phyloP scores from a whole-genome alignment of 2,329 filamentous ascomycete species.

The Xylaria sp. region DNA sequence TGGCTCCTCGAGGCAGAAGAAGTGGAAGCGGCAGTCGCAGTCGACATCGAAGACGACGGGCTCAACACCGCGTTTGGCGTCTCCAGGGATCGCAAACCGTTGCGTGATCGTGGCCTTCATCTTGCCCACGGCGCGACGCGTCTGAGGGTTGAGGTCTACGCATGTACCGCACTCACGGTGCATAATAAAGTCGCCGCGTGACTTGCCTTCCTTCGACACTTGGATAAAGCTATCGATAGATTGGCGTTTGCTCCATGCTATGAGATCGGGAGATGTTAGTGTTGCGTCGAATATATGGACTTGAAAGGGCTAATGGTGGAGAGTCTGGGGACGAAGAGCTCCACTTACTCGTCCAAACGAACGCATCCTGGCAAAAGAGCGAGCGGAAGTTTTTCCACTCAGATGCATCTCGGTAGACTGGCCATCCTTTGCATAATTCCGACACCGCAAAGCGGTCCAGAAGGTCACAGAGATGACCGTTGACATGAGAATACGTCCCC shows the following conservation, averaged over 20 bases:
- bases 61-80: slow-evolving; percentile 41
- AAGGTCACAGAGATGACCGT: slow-evolving; percentile 55
- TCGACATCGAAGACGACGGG: slow-evolving; percentile 59
- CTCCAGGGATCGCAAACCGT: slow-evolving; percentile 53
- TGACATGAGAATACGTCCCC: slow-evolving; percentile 57
- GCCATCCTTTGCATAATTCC: slow-evolving; percentile 66
- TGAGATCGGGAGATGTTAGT: not conserved
- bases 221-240: slow-evolving; percentile 60
- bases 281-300: not conserved
- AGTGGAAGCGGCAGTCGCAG: slow-evolving; percentile 62
- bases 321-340: not conserved
- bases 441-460: slow-evolving; percentile 59
- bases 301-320: not conserved
- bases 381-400: slow-evolving; percentile 65
- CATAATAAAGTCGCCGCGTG: slow-evolving; percentile 65
- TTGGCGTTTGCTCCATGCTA: slow-evolving; percentile 60
- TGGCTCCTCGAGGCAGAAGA: slow-evolving; percentile 55
- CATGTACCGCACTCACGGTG: slow-evolving; percentile 64
- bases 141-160: slow-evolving; percentile 55
- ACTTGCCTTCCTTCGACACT: slow-evolving; percentile 62
- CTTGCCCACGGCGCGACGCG: slow-evolving; percentile 60
- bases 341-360: slow-evolving; percentile 61
- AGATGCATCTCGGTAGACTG: slow-evolving; percentile 63
- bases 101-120: slow-evolving; percentile 67
- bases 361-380: slow-evolving; percentile 59